Base-by-base conservation (phyloP, 495 filamentous ascomycete genomes). In the Clohesyomyces aquaticus region DNA sequence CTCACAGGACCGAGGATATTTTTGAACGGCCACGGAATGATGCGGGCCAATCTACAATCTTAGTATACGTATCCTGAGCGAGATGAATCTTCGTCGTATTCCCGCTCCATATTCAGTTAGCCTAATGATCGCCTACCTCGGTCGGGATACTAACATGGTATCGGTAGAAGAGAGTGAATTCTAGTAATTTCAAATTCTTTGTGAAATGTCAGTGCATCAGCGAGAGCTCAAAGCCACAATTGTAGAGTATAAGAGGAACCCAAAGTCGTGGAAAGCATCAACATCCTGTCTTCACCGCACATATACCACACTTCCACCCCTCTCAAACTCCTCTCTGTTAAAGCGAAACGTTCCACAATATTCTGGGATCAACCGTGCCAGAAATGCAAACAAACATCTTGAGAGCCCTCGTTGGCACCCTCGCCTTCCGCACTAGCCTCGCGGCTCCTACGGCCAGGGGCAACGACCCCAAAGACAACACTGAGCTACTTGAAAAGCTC, bases 391-490 rank as follows among this genome's bases (percentile, higher is more conserved):
- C 9, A 41, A 41, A n/a, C n/a, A 41, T 41, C 35, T n/a, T 41
- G 35, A 41, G n/a, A n/a, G 45, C 45, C 21, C 19, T 48, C 19
- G 10, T 48, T 22, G 45, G 10, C 10, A 9, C 45, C 45, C 45
- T 48, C 9, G 45, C 45, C 19, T 12, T 48, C 45, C 8, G 19
- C 45, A 9, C 19, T 19, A 12, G 11, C 45, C 19, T 11, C 45
- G 45, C 45, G 9, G 45, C 45, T 48, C 45, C 45, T 12, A 48
- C 45, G 10, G n/a, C n/a, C n/a, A n/a, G n/a, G n/a, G n/a, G n/a
- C n/a, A n/a, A n/a, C n/a, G n/a, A n/a, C n/a, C n/a, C n/a, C n/a
- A n/a, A n/a, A n/a, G 28, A 55, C 51, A 55, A 55, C n/a, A 19
- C 25, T 35, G 51, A 29, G 9, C 10, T 55, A 2, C 11, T 55